Evolutionary conservation across 1,139 yeast genomes (phyloP).

Genomic region (Eremothecium gossypii): DNA sequence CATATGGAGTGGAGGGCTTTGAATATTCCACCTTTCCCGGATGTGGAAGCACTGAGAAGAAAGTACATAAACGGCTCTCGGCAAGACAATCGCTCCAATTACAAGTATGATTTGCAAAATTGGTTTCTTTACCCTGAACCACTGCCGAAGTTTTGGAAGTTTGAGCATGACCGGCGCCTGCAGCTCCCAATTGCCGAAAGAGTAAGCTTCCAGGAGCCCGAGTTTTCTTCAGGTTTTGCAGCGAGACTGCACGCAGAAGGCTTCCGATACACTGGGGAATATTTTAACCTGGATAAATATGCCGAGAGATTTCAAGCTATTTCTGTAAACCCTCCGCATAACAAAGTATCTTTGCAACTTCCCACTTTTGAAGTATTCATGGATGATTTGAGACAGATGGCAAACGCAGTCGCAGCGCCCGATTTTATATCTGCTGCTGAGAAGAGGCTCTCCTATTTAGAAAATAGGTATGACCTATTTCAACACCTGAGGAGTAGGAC

Average conservation of each 20-base stretch:
- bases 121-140: conserved; percentile 28
- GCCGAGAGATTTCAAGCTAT: conserved; percentile 7
- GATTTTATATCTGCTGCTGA: conserved; percentile 16
- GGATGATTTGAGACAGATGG: conserved; percentile 15
- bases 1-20: conserved; percentile 12
- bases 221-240: not conserved
- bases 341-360: conserved; percentile 9
- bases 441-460: conserved; percentile 20
- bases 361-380: conserved; percentile 20
- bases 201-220: not conserved
- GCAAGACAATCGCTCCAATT: conserved; percentile 21
- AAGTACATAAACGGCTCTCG: conserved; percentile 19
- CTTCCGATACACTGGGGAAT: conserved; percentile 25
- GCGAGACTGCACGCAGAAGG: conserved; percentile 3
- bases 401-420: conserved; percentile 12
- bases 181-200: conserved; percentile 6
- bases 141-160: conserved; percentile 28
- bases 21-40: conserved; percentile 5
- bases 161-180: conserved; percentile 24
- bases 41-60: conserved; percentile 12
- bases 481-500: conserved; percentile 23
- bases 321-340: not conserved
- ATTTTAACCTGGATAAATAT: conserved; percentile 20
- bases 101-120: conserved; percentile 17
- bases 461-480: conserved; percentile 25